These are phyloP conservation scores for Talaromyces sp. DNA, from an alignment of 2,329 filamentous ascomycete species.

Conservation along the genomic window DNA sequence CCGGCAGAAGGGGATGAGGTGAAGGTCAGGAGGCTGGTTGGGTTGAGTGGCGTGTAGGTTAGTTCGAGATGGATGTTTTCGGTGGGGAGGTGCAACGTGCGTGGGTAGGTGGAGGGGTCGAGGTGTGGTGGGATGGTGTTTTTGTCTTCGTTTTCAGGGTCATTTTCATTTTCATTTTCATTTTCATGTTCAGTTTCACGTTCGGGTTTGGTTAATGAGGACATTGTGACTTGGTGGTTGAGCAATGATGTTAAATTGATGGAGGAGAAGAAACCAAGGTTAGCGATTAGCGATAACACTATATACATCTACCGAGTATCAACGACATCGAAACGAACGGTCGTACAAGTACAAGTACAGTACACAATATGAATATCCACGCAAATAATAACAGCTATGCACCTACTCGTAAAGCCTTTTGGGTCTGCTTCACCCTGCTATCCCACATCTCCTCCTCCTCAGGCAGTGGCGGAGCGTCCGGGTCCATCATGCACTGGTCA, in stretches of 20 bases:
- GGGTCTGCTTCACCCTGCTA: background rate
- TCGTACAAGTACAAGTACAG: background rate
- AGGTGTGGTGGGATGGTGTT: conserved; percentile 19
- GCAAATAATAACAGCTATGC: background rate
- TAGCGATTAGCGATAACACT: background rate
- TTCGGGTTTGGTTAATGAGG: background rate
- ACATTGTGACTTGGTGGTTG: background rate
- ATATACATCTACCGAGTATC: background rate
- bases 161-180: background rate
- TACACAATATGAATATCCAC: background rate
- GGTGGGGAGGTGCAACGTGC: conserved; percentile 22
- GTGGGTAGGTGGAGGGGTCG: conserved; percentile 36
- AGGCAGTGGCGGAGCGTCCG: conserved; percentile 43
- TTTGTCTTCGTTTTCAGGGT: too few species aligned
- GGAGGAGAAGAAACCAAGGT: background rate
- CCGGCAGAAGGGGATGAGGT: conserved; percentile 38
- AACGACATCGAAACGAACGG: background rate
- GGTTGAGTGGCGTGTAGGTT: conserved; percentile 35
- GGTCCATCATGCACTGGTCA: conserved; percentile 61
- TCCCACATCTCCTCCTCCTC: background rate
- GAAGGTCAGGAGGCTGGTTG: conserved; percentile 26
- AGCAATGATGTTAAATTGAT: background rate
- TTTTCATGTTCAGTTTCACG: background rate
- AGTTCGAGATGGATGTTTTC: conserved; percentile 38
- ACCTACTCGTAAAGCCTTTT: background rate